Evolutionary conservation across 1,139 yeast species (phyloP), one percentile per base, ranked within the genome.

Genomic region (Lodderomyces jiufengensis): DNA sequence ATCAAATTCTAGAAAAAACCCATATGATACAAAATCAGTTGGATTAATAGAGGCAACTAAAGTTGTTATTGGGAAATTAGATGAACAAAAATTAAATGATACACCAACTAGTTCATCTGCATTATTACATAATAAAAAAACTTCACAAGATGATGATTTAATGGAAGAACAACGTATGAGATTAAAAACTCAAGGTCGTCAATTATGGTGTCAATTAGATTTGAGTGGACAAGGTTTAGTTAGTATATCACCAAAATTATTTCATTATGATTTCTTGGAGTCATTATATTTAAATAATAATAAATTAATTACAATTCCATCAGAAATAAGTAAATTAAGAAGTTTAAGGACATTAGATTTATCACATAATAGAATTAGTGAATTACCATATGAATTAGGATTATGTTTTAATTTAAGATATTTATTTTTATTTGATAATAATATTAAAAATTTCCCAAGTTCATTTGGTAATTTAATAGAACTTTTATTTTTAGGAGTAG

Each of bases 161-260:
- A 85, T 82, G 57, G 85, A 82, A 46, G 92, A 83, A 52, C 79
- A 87, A 53, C 71, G 81, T 55, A 78, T 78, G 64, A 78, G 84
- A 55, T 76, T 77, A 42, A 83, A 77, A 48, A 76, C 84, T 32
- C 78, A 81, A 37, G 79, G 82, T 21, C 76, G 75, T 50, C 97
- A 90, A 61, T 73, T 84, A 51, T 94, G 99, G 99, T 84, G 95
- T 38, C 94, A 92, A 18, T 69, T 94, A 47, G 99, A 94, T 63
- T 69, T 92, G 46, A 80, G 95, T 48, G 96, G 97, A 39, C 95
- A 92, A 60, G 88, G 95, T 16, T 67, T 92, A 37, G 70, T 78
- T 45, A 74, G 77, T 43, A 52, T 90, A 30, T 78, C 88, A 11
- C 78, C 84, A 18, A 83, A 81, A 49, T 63, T 94, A 39, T 87